These are phyloP conservation scores for Fusarium annulatum DNA, from an alignment of 2,329 filamentous ascomycete species.

Conservation along the genomic window DNA sequence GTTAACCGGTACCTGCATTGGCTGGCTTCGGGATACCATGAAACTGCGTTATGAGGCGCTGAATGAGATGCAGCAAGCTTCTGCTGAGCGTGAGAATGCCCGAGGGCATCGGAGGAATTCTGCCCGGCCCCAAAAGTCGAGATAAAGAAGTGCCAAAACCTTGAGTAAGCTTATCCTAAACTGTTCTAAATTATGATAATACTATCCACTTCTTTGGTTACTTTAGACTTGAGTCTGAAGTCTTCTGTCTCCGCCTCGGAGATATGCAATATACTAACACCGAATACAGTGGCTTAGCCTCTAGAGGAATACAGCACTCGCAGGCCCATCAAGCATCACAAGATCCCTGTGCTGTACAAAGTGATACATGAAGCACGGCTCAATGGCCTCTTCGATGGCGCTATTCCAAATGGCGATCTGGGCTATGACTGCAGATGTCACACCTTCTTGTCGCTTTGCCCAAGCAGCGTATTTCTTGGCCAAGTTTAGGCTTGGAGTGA, in stretches of 20 bases:
- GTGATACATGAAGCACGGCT: background rate
- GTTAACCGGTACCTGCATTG: background rate
- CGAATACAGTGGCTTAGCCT: background rate
- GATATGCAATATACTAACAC: background rate
- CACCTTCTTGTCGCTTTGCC: too few species aligned
- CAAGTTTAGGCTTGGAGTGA: too few species aligned
- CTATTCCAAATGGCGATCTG: too few species aligned
- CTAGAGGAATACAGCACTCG: background rate
- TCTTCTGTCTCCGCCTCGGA: rapidly evolving
- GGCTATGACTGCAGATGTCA: too few species aligned
- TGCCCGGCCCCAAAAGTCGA: background rate
- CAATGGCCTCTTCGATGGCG: background rate
- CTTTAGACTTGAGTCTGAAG: background rate
- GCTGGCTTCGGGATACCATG: background rate
- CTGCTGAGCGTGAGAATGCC: background rate
- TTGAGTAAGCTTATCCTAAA: background rate
- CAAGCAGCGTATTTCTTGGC: too few species aligned
- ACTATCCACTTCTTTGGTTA: background rate
- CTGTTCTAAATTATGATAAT: background rate
- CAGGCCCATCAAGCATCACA: background rate
- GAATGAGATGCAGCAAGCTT: background rate
- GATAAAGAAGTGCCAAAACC: rapidly evolving
- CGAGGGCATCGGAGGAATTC: background rate
- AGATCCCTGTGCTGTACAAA: background rate
- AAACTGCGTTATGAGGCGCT: background rate